Evolutionary conservation across 2,329 filamentous ascomycete genomes (phyloP).

Genomic region (Trichothecium roseum): DNA sequence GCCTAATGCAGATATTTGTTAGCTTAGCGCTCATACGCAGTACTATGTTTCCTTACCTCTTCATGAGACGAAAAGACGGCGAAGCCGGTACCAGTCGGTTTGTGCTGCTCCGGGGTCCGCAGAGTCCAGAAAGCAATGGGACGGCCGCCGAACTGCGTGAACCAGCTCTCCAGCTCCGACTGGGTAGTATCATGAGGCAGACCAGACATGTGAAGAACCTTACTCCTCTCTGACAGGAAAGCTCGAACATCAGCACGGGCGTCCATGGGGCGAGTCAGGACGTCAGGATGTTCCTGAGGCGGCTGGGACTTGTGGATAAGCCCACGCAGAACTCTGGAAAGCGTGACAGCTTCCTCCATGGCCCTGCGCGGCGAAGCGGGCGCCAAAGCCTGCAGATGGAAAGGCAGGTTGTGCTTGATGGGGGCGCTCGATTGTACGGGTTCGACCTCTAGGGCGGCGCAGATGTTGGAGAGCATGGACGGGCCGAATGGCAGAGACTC

Average conservation of each 20-base stretch:
- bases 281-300: constrained; percentile 84
- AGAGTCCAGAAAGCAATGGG: constrained; percentile 99
- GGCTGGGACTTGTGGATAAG: constrained; percentile 95
- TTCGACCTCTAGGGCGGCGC: constrained; percentile 94
- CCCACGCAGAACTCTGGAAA: constrained; percentile 84
- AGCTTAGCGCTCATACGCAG: neutral
- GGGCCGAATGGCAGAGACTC: constrained; percentile 95
- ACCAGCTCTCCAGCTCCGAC: constrained; percentile 98
- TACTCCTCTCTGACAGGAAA: constrained; percentile 92
- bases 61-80: constrained; percentile 98
- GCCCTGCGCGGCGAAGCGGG: constrained; percentile 91
- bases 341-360: constrained; percentile 94
- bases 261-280: constrained; percentile 91
- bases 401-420: constrained; percentile 97
- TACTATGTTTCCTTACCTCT: constrained; percentile 55
- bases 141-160: constrained; percentile 94
- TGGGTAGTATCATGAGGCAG: constrained; percentile 97
- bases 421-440: constrained; percentile 94
- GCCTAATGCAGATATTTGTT: constrained; percentile 46
- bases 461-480: constrained; percentile 93
- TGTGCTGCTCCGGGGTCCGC: constrained; percentile 95
- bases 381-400: constrained; percentile 91
- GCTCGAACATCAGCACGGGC: constrained; percentile 91
- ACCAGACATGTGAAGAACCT: constrained; percentile 96
- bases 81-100: constrained; percentile 97